Conservation (phyloP, 306 rosid species). For the Malus asiatica region DNA sequence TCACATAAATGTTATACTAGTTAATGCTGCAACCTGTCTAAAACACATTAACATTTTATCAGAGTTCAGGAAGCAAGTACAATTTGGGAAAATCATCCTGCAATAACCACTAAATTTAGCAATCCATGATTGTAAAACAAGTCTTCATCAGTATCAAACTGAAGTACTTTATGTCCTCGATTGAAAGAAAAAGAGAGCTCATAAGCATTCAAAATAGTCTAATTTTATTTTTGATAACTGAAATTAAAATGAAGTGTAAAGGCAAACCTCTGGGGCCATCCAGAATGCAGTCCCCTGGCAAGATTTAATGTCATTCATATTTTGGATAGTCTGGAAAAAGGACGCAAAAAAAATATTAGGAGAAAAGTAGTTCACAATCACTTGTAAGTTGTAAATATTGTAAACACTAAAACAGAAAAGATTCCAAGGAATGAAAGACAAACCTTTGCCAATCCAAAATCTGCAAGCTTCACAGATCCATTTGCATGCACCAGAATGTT, state of each 20-base stretch:
- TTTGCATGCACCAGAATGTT: slow-evolving; percentile 83
- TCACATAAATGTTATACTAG: neutral
- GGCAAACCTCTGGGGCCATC: slow-evolving; percentile 99
- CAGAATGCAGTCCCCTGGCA: slow-evolving; percentile 82
- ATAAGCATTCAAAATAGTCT: neutral
- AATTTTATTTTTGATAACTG: neutral
- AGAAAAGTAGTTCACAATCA: slow-evolving; percentile 14
- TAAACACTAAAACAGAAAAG: neutral
- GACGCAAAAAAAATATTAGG: slow-evolving; percentile 10
- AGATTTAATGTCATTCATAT: slow-evolving; percentile 67
- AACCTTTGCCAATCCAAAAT: slow-evolving; percentile 98
- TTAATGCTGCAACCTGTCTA: neutral
- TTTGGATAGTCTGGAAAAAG: slow-evolving; percentile 57
- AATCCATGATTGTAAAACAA: neutral
- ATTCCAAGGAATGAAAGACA: slow-evolving; percentile 9
- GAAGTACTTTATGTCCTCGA: neutral
- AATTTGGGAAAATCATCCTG: neutral
- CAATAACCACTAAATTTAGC: neutral
- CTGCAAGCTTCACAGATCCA: slow-evolving; percentile 96
- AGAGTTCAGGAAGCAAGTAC: neutral
- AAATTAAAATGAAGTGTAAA: slow-evolving; percentile 15
- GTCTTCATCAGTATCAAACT: neutral
- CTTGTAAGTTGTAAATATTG: slow-evolving; percentile 8
- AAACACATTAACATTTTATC: neutral
- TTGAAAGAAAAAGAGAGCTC: neutral